Evolutionary conservation across 2,329 filamentous ascomycete genomes (phyloP), one percentile per base, ranked within the genome.

Genomic region (Lasiodiplodia gonubiensis): DNA sequence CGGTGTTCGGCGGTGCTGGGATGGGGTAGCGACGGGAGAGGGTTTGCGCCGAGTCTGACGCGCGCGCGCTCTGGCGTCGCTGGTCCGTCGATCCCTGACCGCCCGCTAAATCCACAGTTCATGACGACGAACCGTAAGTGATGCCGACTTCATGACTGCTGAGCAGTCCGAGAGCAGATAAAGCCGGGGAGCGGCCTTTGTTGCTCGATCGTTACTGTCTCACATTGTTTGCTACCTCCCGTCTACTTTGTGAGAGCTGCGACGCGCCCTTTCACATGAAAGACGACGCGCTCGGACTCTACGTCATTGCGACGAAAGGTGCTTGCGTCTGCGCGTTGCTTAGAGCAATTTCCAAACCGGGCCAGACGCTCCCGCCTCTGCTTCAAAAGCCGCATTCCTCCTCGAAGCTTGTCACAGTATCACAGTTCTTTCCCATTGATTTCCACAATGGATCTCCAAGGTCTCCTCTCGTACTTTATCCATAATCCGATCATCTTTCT

Each of bases 401-500:
- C 46, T 30, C 42, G 33, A 51, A 63, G 59, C 46, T 51, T 51
- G 59, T 12, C 23, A 33, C 49, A 16, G 25, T 16, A 8, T 21
- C 21, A 7, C 37, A 42, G 4, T 42, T 42, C n/a, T 18, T 16
- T 16, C n/a, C 37, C n/a, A 30, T 30, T 35, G 39, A 39, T 49
- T n/a, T 25, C 30, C 61, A 65, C 12, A 37, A 70, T 70, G 69
- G 57, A 54, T 46, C 25, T 65, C 60, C 66, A 55, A 42, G 25
- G 27, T 23, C 35, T 67, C 14, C 25, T 74, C 2, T 68, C 74
- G 63, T 71, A 75, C 37, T 68, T 80, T 59, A 67, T 80, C 61
- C 79, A 79, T 54, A 74, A 75, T 49, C 80, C 81, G 1, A 78
- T 92, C 53, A 76, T 88, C 33, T 89, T 89, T 71, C 67, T 90